Conservation (phyloP, 371 early-diverging fungal species). For the Mucor piriformis region DNA sequence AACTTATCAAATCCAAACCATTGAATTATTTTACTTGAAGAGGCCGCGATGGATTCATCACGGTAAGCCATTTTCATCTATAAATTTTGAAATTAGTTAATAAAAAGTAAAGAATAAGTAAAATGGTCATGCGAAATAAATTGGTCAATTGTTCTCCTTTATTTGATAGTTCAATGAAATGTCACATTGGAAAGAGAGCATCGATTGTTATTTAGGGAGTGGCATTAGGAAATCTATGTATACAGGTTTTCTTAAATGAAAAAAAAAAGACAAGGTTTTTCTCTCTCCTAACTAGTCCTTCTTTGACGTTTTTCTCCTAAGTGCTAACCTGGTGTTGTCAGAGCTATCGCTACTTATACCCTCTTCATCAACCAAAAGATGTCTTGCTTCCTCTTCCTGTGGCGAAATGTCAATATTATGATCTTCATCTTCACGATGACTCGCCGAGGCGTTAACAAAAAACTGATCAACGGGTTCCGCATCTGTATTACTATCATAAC, state of each 20-base stretch:
- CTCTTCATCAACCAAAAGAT: neutral
- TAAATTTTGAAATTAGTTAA: neutral
- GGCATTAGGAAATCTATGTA: neutral
- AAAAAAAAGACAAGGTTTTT: neutral
- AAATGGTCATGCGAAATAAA: neutral
- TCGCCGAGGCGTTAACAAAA: neutral
- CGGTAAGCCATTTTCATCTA: conserved; percentile 4
- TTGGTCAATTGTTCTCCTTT: neutral
- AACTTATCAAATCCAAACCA: conserved; percentile 57
- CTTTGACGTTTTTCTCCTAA: conserved; percentile 10
- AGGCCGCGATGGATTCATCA: conserved; percentile 23
- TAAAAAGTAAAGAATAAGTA: neutral
- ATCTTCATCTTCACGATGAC: neutral
- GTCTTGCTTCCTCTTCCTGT: neutral
- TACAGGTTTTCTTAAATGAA: conserved; percentile 7
- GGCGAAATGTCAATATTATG: neutral
- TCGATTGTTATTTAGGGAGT: neutral
- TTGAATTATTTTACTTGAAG: conserved; percentile 28
- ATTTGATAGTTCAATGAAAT: neutral
- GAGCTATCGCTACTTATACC: conserved; percentile 8
- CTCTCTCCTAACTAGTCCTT: conserved; percentile 1
- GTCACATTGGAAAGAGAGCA: neutral
- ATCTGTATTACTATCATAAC: neutral
- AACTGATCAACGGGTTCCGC: neutral
- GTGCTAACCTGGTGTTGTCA: neutral